Conservation (phyloP, 2,329 filamentous ascomycete species). For the Metarhizium brunneum region DNA sequence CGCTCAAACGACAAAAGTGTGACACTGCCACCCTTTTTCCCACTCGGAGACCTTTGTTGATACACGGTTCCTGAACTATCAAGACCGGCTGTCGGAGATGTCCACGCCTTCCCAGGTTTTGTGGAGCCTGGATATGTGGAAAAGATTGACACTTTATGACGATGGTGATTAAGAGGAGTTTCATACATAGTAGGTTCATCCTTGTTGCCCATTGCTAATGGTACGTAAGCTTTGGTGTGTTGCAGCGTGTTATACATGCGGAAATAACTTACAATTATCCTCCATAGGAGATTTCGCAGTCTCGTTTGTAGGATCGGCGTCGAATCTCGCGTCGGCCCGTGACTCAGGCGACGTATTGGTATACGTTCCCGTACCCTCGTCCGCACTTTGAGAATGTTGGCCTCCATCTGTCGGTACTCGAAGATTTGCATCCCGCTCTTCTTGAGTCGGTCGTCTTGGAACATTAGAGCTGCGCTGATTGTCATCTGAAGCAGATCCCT, state of each 20-base stretch:
- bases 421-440: not conserved
- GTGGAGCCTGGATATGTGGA: conserved; percentile 8
- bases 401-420: not conserved
- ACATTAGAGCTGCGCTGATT: conserved; percentile 20
- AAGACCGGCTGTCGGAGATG: not conserved
- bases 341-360: conserved; percentile 1
- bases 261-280: not conserved
- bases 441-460: conserved; percentile 14
- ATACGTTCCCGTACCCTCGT: not conserved
- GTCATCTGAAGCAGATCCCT: conserved; percentile 13
- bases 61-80: conserved; percentile 6
- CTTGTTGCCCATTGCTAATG: conserved; percentile 4
- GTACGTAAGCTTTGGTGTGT: not conserved
- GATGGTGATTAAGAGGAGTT: not conserved
- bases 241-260: not conserved
- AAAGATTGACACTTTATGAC: conserved; percentile 1
- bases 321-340: conserved; percentile 4
- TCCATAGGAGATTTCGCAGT: not conserved
- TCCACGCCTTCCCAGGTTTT: conserved; percentile 3
- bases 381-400: not conserved
- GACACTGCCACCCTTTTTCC: conserved; percentile 14
- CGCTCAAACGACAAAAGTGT: conserved; percentile 29
- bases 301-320: not conserved
- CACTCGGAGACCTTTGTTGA: conserved; percentile 20
- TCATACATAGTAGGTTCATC: conserved; percentile 40